phyloP scores from a whole-genome alignment of 805 yeast genomes.

The Clavispora phyllophila region DNA sequence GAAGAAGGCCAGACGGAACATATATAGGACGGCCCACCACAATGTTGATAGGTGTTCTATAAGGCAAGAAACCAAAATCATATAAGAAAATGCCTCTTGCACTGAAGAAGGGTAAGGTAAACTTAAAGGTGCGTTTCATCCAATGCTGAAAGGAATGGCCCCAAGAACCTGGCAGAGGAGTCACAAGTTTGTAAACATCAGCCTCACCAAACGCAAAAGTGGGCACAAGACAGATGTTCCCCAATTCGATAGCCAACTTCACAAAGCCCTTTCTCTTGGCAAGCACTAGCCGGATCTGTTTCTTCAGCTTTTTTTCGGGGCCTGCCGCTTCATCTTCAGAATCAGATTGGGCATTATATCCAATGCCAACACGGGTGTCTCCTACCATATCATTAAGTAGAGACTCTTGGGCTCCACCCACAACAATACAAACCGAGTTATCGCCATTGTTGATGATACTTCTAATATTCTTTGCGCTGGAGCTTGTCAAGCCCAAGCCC shows the following conservation, averaged over 20 bases:
- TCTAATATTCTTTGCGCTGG: constrained; percentile 66
- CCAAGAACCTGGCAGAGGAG: constrained; percentile 36
- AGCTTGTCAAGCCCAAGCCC: constrained; percentile 79
- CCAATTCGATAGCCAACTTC: constrained; percentile 74
- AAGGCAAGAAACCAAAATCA: constrained; percentile 88
- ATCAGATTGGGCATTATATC: constrained; percentile 18
- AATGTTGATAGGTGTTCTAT: constrained; percentile 70
- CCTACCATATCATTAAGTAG: constrained; percentile 45
- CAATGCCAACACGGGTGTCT: constrained; percentile 30
- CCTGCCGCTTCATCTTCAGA: constrained; percentile 6
- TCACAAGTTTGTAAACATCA: constrained; percentile 43
- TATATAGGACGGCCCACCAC: constrained; percentile 68
- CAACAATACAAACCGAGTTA: constrained; percentile 80
- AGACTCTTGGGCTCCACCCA: constrained; percentile 95
- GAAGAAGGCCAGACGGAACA: constrained; percentile 41
- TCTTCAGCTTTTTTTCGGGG: constrained; percentile 2
- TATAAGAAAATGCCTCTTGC: constrained; percentile 91
- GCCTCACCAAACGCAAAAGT: constrained; percentile 90
- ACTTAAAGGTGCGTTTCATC: constrained; percentile 68
- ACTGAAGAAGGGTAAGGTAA: constrained; percentile 85
- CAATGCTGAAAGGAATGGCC: constrained; percentile 61
- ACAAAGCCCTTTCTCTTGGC: constrained; percentile 83
- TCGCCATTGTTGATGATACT: constrained; percentile 56
- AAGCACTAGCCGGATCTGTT: constrained; percentile 61
- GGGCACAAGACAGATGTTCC: constrained; percentile 79